phyloP scores from a whole-genome alignment of 108 stramenopile species.

The Discostella pseudostelligera region DNA sequence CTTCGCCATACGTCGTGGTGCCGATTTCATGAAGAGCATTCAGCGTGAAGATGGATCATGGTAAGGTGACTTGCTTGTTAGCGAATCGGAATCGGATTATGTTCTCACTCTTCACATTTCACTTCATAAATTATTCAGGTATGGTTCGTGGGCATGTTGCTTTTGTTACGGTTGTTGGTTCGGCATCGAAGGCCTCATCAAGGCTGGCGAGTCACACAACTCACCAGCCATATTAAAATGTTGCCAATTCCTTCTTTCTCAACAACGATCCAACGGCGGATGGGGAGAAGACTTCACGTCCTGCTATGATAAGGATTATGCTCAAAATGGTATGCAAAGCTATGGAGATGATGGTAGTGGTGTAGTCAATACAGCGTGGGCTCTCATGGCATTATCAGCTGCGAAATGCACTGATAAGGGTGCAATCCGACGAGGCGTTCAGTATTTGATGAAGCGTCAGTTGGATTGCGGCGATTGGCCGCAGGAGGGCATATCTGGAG shows the following conservation, averaged over 20 bases:
- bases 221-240: conserved; percentile 60
- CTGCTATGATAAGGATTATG: conserved; percentile 96
- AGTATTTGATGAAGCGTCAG: conserved; percentile 86
- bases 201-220: conserved; percentile 66
- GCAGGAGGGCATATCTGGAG: conserved; percentile 98
- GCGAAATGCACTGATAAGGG: conserved; percentile 80
- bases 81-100: neutral
- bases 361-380: conserved; percentile 98
- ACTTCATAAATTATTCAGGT: conserved; percentile 26
- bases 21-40: conserved; percentile 87
- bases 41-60: conserved; percentile 95
- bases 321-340: conserved; percentile 80
- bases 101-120: neutral
- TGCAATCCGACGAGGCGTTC: conserved; percentile 76
- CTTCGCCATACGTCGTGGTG: conserved; percentile 73
- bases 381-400: conserved; percentile 86
- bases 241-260: conserved; percentile 64
- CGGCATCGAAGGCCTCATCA: conserved; percentile 91
- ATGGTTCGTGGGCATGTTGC: conserved; percentile 96
- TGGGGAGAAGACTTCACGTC: conserved; percentile 99
- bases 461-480: conserved; percentile 95
- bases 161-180: conserved; percentile 97
- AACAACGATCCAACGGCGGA: conserved; percentile 93
- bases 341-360: conserved; percentile 92
- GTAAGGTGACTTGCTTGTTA: conserved; percentile 40